Conservation (phyloP, 345 rosid species). For the Mallotus nudiflorus region DNA sequence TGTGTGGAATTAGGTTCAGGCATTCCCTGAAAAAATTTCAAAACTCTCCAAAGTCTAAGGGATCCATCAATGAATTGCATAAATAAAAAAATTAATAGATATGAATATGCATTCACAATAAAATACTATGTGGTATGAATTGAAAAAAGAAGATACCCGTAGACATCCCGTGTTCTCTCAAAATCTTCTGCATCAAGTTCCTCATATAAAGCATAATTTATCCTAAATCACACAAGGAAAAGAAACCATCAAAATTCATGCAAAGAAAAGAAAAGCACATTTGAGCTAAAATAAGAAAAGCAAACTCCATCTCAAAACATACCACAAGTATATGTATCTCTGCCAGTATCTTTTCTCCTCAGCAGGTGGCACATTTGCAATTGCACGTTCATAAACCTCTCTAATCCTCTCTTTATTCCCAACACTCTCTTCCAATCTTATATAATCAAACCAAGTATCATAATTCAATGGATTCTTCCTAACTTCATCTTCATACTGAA, state of each 20-base stretch:
- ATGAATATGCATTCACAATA: too few relatives aligned
- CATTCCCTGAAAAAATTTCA: constrained; percentile 59
- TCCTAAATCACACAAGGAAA: constrained; percentile 40
- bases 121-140: too few relatives aligned
- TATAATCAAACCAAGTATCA: constrained; percentile 84
- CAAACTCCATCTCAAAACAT: constrained; percentile 28
- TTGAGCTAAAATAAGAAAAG: too few relatives aligned
- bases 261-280: neutral
- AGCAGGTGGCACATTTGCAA: constrained; percentile 82
- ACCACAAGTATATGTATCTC: constrained; percentile 87
- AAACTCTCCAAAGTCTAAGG: neutral
- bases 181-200: constrained; percentile 84
- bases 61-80: neutral
- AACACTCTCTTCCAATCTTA: constrained; percentile 75
- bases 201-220: constrained; percentile 83
- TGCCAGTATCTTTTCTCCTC: constrained; percentile 93
- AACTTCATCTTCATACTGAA: constrained; percentile 88
- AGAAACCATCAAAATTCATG: constrained; percentile 4
- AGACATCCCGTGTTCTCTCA: constrained; percentile 71
- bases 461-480: constrained; percentile 79
- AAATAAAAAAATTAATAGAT: too few relatives aligned
- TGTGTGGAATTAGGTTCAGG: constrained; percentile 77
- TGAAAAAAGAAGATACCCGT: constrained; percentile 46
- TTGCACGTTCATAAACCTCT: constrained; percentile 82
- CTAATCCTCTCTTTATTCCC: constrained; percentile 64